phyloP scores from a whole-genome alignment of 2,329 filamentous ascomycete genomes.

The Phoma sp. region DNA sequence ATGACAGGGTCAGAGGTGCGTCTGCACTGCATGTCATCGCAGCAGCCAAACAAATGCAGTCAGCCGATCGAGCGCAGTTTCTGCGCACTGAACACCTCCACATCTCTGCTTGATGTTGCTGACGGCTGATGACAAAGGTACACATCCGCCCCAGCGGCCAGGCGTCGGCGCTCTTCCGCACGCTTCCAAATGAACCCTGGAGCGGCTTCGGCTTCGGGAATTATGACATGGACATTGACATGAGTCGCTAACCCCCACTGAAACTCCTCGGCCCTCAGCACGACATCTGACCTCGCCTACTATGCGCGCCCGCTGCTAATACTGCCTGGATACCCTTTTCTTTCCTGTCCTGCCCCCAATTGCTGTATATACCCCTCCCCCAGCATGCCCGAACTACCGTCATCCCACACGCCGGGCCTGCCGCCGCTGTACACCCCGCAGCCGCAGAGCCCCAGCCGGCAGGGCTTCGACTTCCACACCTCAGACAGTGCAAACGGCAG shows the following conservation, averaged over 20 bases:
- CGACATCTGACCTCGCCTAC: conserved; percentile 10
- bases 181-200: conserved; percentile 22
- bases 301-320: conserved; percentile 1
- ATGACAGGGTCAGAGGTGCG: not conserved
- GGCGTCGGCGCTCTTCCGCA: conserved; percentile 31
- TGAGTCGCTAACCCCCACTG: conserved; percentile 11
- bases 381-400: conserved; percentile 61
- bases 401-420: conserved; percentile 59
- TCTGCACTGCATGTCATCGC: conserved; percentile 1
- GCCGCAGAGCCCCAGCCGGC: conserved; percentile 50
- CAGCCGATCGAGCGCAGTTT: not conserved
- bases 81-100: not conserved
- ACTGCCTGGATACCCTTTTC: conserved; percentile 6
- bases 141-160: conserved; percentile 9
- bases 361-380: not conserved
- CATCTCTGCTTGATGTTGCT: conserved; percentile 28
- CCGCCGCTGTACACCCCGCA: conserved; percentile 62
- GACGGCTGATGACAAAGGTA: conserved; percentile 22
- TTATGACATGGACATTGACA: conserved; percentile 4
- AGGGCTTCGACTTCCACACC: conserved; percentile 45
- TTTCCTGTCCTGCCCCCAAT: conserved; percentile 14
- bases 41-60: conserved; percentile 2
- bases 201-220: conserved; percentile 22
- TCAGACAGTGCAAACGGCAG: conserved; percentile 12
- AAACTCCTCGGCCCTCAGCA: conserved; percentile 23